These are phyloP conservation scores for Chytridiales sp. DNA, from an alignment of 371 early-diverging fungal species.

Conservation along the genomic window DNA sequence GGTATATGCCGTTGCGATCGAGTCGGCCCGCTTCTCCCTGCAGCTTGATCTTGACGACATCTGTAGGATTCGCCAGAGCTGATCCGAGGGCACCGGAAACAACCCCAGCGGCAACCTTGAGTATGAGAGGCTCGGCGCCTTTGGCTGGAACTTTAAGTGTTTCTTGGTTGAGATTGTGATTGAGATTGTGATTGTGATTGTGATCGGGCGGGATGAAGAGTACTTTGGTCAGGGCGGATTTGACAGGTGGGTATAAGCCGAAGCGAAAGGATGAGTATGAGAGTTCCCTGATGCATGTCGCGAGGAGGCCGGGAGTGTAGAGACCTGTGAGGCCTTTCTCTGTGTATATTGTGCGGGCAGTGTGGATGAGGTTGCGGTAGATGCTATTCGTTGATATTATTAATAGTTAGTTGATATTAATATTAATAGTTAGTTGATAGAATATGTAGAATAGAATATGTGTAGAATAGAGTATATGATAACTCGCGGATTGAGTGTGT, in stretches of 20 bases:
- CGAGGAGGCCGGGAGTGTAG: constrained; percentile 42
- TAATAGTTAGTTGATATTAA: neutral
- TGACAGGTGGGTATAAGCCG: constrained; percentile 52
- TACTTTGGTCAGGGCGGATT: constrained; percentile 28
- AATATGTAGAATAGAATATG: neutral
- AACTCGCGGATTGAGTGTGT: neutral
- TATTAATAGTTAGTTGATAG: neutral
- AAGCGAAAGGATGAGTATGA: constrained; percentile 51
- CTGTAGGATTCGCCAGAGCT: constrained; percentile 26
- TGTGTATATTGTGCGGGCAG: neutral
- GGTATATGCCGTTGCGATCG: constrained; percentile 18
- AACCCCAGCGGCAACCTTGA: constrained; percentile 45
- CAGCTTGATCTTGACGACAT: constrained; percentile 50
- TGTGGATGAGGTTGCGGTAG: neutral
- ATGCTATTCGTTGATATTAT: neutral
- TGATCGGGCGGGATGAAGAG: constrained; percentile 9
- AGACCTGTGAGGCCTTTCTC: constrained; percentile 16
- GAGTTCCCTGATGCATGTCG: constrained; percentile 49
- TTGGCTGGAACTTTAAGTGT: constrained; percentile 6
- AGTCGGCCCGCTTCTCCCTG: constrained; percentile 29
- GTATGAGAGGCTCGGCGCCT: constrained; percentile 33
- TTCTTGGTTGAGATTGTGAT: neutral
- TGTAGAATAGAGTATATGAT: neutral
- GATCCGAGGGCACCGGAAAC: constrained; percentile 44
- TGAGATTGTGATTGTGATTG: neutral